Evolutionary conservation across 2,329 filamentous ascomycete species (phyloP), one percentile per base, ranked within the genome.

Genomic region (Epichloe hybrida): DNA sequence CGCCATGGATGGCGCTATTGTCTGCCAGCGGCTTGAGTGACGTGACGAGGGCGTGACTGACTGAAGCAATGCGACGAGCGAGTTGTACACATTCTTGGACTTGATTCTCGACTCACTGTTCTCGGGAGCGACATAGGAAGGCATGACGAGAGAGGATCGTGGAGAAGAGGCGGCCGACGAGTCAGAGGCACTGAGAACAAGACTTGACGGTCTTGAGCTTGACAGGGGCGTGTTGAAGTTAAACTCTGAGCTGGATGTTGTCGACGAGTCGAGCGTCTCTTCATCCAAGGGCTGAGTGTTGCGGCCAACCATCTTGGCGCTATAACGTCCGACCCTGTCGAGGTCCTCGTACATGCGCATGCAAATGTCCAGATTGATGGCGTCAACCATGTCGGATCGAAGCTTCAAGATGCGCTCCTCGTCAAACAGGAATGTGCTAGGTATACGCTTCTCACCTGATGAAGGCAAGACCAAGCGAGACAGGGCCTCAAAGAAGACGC

Each of bases 361-460:
- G 68, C 80, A 83, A 15, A 83, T 71, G 53, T 83, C 78, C 12
- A 84, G 62, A 59, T 82, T 81, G 58, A 83, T 75, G 50, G 76
- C 72, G 57, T 83, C 79, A 34, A 76, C 69, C 64, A 83, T 73
- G 59, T 83, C 80, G 6, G 74, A 72, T 17, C 79, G 74, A 37
- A 83, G 69, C 59, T 82, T 81, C 48, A 74, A 59, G 42, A 84
- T 68, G 34, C 80, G 75, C 61, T 83, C 80, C 59, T 83, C 79
- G 56, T 84, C 80, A 50, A 83, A 83, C 43, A 80, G 66, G 57
- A 84, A 83, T 0, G 80, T 83, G 44, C 75, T 76, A 0, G 79
- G 80, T 2, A 80, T 64, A 4, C 61, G 60, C 55, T 69, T 68
- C 31, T 70, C 67, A 1, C 68, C 64, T 35, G 69, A 70, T 1